Conservation (phyloP, 164 flowering plant genomes). For the Sedum album region DNA sequence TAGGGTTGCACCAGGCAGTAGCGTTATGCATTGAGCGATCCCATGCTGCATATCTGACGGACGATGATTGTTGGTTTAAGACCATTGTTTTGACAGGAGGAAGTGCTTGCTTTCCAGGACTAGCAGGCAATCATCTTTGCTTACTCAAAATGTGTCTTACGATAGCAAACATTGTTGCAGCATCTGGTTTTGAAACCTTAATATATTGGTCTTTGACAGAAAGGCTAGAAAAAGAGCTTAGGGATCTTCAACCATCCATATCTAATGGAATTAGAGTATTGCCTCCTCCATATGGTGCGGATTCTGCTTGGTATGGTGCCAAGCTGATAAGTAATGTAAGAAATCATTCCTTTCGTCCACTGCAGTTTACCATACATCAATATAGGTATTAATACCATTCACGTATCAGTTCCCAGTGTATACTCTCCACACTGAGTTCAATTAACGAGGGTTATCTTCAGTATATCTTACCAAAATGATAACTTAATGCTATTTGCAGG, state of each 20-base stretch:
- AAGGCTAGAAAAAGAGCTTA: constrained; percentile 79
- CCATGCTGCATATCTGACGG: constrained; percentile 44
- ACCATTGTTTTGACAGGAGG: constrained; percentile 90
- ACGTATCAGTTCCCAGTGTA: neutral
- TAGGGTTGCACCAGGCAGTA: constrained; percentile 86
- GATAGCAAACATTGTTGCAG: neutral
- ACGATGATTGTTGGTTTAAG: constrained; percentile 79
- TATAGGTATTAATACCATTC: neutral
- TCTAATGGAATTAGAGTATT: constrained; percentile 59
- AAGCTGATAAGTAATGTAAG: constrained; percentile 82
- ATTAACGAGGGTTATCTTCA: neutral
- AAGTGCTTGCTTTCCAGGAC: constrained; percentile 79
- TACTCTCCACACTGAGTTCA: neutral
- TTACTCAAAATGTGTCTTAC: neutral
- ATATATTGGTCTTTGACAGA: constrained; percentile 27
- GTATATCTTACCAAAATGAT: too few species aligned
- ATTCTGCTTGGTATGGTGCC: constrained; percentile 90
- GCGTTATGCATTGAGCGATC: constrained; percentile 95
- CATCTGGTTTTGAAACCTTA: neutral
- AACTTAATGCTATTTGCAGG: neutral
- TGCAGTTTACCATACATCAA: neutral
- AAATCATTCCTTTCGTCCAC: constrained; percentile 3
- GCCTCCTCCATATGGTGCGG: constrained; percentile 74
- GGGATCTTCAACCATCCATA: constrained; percentile 32
- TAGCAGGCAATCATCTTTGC: constrained; percentile 46